Conservation (phyloP, 768 basidiomycete species). For the Nidula microcarpa region DNA sequence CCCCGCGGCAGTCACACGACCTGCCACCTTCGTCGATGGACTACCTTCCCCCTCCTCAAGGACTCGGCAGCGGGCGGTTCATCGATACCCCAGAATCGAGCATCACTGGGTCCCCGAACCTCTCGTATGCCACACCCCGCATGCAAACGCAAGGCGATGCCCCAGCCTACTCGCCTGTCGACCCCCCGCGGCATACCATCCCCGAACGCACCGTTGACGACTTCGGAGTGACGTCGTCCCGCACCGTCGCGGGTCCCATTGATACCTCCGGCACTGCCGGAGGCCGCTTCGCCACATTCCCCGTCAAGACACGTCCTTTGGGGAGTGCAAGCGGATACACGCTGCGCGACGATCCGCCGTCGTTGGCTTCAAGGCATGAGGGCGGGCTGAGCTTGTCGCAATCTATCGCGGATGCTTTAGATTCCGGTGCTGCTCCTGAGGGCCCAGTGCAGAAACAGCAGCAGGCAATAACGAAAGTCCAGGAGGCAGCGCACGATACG, state of each 20-base stretch:
- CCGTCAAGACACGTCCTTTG: constrained; percentile 35
- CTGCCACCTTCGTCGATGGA: constrained; percentile 2
- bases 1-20: constrained; percentile 4
- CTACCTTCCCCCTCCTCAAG: constrained; percentile 26
- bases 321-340: constrained; percentile 17
- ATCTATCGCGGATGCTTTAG: constrained; percentile 29
- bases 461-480: not conserved
- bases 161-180: not conserved
- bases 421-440: not conserved
- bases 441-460: not conserved
- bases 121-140: constrained; percentile 1
- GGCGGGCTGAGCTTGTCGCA: constrained; percentile 29
- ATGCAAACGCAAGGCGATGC: not conserved
- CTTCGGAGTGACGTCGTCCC: constrained; percentile 29
- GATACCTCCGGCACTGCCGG: constrained; percentile 23
- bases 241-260: constrained; percentile 13
- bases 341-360: constrained; percentile 25
- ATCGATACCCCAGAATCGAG: constrained; percentile 14
- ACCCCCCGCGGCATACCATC: not conserved
- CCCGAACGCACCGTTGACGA: constrained; percentile 32
- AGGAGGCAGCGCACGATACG: constrained; percentile 5
- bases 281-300: constrained; percentile 68
- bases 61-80: constrained; percentile 17
- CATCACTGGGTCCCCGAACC: not conserved
- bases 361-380: constrained; percentile 13